Evolutionary conservation across 768 basidiomycete species (phyloP).

Genomic region (Mycena olivaceomarginata): DNA sequence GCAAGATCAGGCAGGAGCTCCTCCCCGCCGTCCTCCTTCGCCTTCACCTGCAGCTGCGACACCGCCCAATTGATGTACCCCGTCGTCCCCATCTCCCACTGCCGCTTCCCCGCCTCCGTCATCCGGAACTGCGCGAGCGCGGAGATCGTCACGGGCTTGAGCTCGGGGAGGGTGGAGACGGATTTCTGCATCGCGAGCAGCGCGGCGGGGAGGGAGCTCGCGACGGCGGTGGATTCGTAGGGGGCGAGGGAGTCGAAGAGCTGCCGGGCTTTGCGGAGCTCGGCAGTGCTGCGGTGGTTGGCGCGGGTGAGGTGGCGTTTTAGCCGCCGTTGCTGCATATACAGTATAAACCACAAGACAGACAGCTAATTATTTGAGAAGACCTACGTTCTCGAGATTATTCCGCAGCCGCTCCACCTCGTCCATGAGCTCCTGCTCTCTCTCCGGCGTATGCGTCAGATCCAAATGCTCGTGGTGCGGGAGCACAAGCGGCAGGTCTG

Average conservation of each 20-base stretch:
- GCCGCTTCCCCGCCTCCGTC: slow-evolving; percentile 78
- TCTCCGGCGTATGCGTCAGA: slow-evolving; percentile 74
- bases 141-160: slow-evolving; percentile 60
- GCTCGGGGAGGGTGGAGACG: slow-evolving; percentile 69
- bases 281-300: slow-evolving; percentile 65
- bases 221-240: slow-evolving; percentile 40
- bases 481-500: slow-evolving; percentile 80
- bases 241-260: slow-evolving; percentile 61
- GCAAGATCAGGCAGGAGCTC: slow-evolving; percentile 40
- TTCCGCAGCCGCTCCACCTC: slow-evolving; percentile 82
- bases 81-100: slow-evolving; percentile 85
- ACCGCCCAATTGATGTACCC: slow-evolving; percentile 90
- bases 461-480: slow-evolving; percentile 87
- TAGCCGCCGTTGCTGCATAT: slow-evolving; percentile 78
- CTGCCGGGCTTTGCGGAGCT: slow-evolving; percentile 67
- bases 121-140: slow-evolving; percentile 59
- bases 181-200: slow-evolving; percentile 64
- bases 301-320: slow-evolving; percentile 74
- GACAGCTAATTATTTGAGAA: background rate
- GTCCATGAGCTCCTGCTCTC: slow-evolving; percentile 76
- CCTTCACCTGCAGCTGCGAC: slow-evolving; percentile 66
- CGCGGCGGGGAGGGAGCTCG: slow-evolving; percentile 12
- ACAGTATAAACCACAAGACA: background rate
- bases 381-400: slow-evolving; percentile 78
- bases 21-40: slow-evolving; percentile 47